These are phyloP conservation scores for Talaromyces amestolkiae DNA, from an alignment of 2,329 filamentous ascomycete species.

Conservation along the genomic window DNA sequence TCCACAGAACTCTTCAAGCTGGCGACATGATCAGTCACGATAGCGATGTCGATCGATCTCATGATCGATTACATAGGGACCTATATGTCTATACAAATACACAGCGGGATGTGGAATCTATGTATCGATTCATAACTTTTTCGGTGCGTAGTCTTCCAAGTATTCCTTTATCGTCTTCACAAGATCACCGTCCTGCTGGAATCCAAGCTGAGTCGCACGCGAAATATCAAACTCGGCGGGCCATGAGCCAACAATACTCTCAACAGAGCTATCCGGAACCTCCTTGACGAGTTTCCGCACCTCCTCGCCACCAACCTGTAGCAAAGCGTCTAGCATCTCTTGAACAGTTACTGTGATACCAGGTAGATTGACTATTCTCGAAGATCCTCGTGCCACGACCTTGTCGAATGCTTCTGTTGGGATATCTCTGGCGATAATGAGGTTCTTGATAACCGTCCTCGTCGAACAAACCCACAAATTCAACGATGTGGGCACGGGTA, in stretches of 20 bases:
- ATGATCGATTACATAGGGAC: neutral
- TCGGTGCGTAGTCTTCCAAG: constrained; percentile 6
- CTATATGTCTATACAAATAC: neutral
- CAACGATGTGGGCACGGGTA: constrained; percentile 5
- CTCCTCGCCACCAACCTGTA: neutral
- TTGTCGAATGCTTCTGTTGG: constrained; percentile 5
- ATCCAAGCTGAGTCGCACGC: constrained; percentile 8
- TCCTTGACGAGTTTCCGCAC: neutral
- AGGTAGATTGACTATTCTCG: constrained; percentile 14
- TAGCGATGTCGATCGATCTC: neutral
- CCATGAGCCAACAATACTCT: constrained; percentile 8
- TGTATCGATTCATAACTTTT: neutral
- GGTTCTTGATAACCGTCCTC: constrained; percentile 8
- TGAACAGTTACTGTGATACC: constrained; percentile 12
- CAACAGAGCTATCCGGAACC: neutral
- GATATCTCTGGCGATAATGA: constrained; percentile 5
- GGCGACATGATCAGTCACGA: neutral
- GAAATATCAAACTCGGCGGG: constrained; percentile 13
- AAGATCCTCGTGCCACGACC: neutral
- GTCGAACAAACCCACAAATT: constrained; percentile 12
- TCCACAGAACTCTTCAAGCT: neutral
- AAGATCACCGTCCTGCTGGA: neutral
- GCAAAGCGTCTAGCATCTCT: constrained; percentile 7
- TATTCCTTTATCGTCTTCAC: constrained; percentile 6
- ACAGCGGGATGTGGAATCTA: neutral